Conservation (phyloP, 305 asterid genomes). For the Caryopteris hybrid region DNA sequence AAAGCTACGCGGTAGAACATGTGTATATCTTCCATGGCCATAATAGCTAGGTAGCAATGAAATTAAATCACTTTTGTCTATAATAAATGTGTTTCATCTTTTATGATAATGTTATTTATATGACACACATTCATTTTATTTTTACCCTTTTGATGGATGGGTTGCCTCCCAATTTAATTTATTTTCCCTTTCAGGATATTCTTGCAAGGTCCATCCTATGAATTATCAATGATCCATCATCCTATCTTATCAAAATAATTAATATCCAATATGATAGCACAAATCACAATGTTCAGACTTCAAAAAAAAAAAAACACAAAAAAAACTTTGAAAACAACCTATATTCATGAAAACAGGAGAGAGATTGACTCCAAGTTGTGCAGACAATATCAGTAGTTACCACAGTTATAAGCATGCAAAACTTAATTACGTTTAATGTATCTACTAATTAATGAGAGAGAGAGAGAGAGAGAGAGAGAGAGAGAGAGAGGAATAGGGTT, state of each 20-base stretch:
- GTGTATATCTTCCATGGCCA: no score
- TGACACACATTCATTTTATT: no score
- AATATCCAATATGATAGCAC: not conserved
- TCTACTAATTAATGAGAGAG: not conserved
- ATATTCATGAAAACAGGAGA: not conserved
- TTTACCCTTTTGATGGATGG: no score
- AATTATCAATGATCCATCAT: no score
- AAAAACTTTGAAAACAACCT: slow-evolving; percentile 3
- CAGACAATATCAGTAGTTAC: not conserved
- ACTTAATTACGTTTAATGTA: slow-evolving; percentile 12
- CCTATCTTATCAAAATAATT: not conserved
- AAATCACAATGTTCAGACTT: slow-evolving; percentile 6
- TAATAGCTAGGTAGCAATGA: no score
- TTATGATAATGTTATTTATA: no score
- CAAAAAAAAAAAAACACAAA: not conserved
- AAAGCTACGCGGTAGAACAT: no score
- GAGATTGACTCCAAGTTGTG: not conserved
- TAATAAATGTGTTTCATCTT: no score
- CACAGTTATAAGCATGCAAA: slow-evolving; percentile 25
- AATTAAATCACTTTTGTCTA: no score
- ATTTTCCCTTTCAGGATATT: no score
- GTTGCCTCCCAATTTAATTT: no score
- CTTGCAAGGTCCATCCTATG: no score
- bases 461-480: not conserved
- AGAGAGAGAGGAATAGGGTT: slow-evolving; percentile 27